Conservation (phyloP, 192 early-diverging fungal genomes). For the Mortierella alpina region DNA sequence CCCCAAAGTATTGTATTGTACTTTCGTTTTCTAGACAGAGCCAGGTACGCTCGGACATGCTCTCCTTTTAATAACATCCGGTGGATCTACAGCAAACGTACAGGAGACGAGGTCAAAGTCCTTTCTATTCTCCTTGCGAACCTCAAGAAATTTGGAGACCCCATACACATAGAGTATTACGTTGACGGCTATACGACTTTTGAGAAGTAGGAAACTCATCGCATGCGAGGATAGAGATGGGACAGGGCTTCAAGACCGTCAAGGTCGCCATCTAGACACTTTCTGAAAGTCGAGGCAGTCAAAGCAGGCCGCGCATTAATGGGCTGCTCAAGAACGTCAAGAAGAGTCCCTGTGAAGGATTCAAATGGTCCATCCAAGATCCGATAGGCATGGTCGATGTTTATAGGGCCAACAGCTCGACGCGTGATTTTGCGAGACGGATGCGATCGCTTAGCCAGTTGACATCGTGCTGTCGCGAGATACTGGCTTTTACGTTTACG, state of each 20-base stretch:
- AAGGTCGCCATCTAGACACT: slow-evolving; percentile 12
- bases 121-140: background rate
- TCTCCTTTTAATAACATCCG: background rate
- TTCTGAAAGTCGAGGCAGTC: background rate
- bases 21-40: too few species aligned
- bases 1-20: too few species aligned
- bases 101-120: background rate
- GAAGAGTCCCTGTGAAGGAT: background rate
- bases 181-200: slow-evolving; percentile 18
- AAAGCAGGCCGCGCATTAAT: slow-evolving; percentile 3
- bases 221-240: background rate
- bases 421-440: slow-evolving; percentile 3
- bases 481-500: background rate
- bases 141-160: slow-evolving; percentile 6
- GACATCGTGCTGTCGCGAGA: slow-evolving; percentile 12
- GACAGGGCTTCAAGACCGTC: slow-evolving; percentile 9
- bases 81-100: background rate
- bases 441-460: background rate
- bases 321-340: slow-evolving; percentile 10
- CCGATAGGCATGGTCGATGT: slow-evolving; percentile 2
- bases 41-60: too few species aligned
- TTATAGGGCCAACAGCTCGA: background rate
- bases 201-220: slow-evolving; percentile 16
- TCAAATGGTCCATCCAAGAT: slow-evolving; percentile 13
- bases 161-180: slow-evolving; percentile 5